phyloP scores from a whole-genome alignment of 2,329 filamentous ascomycete genomes.

The Sporothrix inflata region DNA sequence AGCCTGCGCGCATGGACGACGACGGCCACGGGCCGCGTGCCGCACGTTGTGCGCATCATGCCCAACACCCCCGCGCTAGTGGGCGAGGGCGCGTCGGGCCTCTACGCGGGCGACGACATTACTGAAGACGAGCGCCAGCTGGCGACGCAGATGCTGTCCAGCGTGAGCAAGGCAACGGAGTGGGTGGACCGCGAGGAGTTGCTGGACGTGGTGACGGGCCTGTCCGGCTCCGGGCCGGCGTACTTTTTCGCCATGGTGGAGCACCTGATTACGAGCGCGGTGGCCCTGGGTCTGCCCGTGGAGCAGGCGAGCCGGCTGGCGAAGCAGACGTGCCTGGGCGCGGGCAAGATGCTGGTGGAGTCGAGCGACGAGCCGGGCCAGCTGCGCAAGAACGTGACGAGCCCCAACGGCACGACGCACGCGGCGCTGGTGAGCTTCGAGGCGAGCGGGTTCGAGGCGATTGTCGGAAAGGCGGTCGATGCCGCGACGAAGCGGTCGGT shows the following conservation, averaged over 20 bases:
- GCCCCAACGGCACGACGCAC: constrained; percentile 56
- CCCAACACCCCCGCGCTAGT: constrained; percentile 57
- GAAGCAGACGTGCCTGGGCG: constrained; percentile 56
- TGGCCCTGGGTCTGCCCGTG: constrained; percentile 48
- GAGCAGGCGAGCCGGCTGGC: constrained; percentile 56
- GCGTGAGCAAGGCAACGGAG: constrained; percentile 53
- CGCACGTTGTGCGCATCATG: constrained; percentile 56
- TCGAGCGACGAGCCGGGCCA: constrained; percentile 51
- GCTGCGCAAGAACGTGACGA: constrained; percentile 56
- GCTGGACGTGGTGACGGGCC: constrained; percentile 54
- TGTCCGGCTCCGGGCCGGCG: constrained; percentile 55
- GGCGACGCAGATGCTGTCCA: constrained; percentile 48
- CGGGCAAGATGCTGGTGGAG: constrained; percentile 54
- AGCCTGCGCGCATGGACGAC: constrained; percentile 50
- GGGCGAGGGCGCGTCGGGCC: constrained; percentile 54
- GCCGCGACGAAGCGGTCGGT: constrained; percentile 49
- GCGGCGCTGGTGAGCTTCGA: constrained; percentile 55
- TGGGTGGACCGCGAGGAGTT: constrained; percentile 56
- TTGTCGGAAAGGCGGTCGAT: constrained; percentile 52
- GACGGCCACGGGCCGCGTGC: constrained; percentile 43
- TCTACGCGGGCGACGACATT: constrained; percentile 50
- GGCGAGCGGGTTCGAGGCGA: constrained; percentile 47
- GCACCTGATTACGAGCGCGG: constrained; percentile 51
- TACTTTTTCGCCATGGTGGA: constrained; percentile 60
- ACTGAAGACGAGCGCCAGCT: constrained; percentile 48